Conservation (phyloP, 495 filamentous ascomycete genomes). For the Bombardia bombarda region DNA sequence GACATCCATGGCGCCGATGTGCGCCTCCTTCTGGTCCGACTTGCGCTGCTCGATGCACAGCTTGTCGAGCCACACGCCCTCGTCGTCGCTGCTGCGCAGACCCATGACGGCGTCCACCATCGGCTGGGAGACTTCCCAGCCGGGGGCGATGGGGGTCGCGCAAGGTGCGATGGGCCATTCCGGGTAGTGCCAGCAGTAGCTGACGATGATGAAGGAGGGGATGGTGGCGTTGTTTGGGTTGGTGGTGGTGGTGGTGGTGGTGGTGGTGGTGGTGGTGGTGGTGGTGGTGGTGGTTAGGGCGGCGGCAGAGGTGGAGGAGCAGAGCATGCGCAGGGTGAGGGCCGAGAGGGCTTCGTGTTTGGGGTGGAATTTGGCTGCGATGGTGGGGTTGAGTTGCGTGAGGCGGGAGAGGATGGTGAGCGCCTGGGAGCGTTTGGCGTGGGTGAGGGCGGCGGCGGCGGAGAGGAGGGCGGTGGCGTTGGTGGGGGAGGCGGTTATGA, state of each 20-base stretch:
- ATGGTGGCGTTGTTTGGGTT: not conserved
- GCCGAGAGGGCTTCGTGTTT: conserved; percentile 7
- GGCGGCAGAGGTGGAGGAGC: too few relatives aligned
- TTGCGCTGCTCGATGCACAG: conserved; percentile 27
- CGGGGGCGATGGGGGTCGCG: conserved; percentile 3
- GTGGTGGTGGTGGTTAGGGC: not conserved
- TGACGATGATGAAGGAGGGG: conserved; percentile 13
- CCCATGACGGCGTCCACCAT: conserved; percentile 18
- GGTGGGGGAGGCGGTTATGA: conserved; percentile 1
- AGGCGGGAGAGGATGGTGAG: conserved; percentile 9
- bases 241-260: conserved; percentile 6
- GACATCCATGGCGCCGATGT: conserved; percentile 22
- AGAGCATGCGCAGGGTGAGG: conserved; percentile 12
- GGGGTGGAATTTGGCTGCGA: conserved; percentile 6
- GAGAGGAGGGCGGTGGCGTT: conserved; percentile 7
- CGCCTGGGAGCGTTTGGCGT: conserved; percentile 2
- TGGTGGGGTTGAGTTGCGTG: conserved; percentile 8
- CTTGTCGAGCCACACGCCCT: conserved; percentile 23
- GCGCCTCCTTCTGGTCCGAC: conserved; percentile 13
- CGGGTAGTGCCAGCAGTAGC: conserved; percentile 21
- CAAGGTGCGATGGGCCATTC: conserved; percentile 6
- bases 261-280: not conserved
- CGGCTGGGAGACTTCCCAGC: conserved; percentile 15
- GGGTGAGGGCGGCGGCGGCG: not conserved
- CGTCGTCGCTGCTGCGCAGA: not conserved